Evolutionary conservation across 2,329 filamentous ascomycete genomes (phyloP).

Genomic region (Sporothrix brunneoviolacea): DNA sequence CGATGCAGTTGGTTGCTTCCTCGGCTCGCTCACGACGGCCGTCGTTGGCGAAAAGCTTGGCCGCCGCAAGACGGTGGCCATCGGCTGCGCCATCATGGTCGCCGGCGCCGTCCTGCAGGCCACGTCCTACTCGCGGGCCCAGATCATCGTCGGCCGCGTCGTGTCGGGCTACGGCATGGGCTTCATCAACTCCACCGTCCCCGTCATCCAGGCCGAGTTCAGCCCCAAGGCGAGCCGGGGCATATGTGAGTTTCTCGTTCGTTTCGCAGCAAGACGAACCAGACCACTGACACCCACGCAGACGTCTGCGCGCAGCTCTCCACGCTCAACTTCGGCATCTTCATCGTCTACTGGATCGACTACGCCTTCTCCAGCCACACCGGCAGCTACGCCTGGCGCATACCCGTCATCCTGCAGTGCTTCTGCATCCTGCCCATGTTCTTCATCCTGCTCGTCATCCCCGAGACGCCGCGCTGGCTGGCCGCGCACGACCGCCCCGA

Average conservation of each 20-base stretch:
- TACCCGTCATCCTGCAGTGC: conserved; percentile 40
- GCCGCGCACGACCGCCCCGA: conserved; percentile 30
- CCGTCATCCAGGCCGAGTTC: conserved; percentile 34
- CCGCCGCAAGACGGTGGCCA: conserved; percentile 27
- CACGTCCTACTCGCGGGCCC: conserved; percentile 29
- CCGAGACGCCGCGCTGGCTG: conserved; percentile 41
- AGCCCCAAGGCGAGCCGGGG: conserved; percentile 11
- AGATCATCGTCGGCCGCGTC: conserved; percentile 35
- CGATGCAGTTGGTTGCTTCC: conserved; percentile 45
- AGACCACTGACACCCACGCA: conserved; percentile 18
- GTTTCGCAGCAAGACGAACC: conserved; percentile 27
- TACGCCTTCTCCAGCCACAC: conserved; percentile 29
- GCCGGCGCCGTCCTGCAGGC: conserved; percentile 30
- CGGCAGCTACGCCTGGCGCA: conserved; percentile 31
- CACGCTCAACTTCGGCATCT: conserved; percentile 28
- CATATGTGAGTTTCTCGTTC: conserved; percentile 14
- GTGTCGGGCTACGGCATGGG: conserved; percentile 38
- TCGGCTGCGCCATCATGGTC: conserved; percentile 28
- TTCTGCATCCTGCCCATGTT: conserved; percentile 32
- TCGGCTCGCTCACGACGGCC: conserved; percentile 36
- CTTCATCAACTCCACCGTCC: conserved; percentile 22
- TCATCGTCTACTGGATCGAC: conserved; percentile 32
- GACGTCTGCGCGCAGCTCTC: conserved; percentile 21
- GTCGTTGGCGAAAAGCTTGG: conserved; percentile 29
- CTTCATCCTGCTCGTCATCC: conserved; percentile 29